Percentiles rank a stretch among this genome's conserved stretches.
Conservation (phyloP, 208 protist species). For the Trypanosoma theileri region DNA sequence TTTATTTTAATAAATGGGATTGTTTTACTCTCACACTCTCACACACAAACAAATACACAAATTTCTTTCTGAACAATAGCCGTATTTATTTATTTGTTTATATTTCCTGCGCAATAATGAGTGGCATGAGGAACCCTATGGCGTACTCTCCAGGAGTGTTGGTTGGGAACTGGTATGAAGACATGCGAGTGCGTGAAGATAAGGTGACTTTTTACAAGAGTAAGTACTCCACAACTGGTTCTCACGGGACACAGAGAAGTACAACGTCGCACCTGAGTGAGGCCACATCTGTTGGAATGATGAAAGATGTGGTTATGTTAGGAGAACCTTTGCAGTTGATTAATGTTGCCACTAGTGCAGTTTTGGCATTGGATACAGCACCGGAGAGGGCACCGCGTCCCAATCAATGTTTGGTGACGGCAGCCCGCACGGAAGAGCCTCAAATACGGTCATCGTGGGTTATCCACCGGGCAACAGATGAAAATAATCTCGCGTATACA, state of each 20-base stretch:
- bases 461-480: slow-evolving; percentile 60
- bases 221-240: slow-evolving; percentile 12
- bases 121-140: slow-evolving; percentile 36
- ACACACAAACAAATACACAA: not conserved
- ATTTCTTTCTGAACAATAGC: slow-evolving; percentile 3
- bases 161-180: slow-evolving; percentile 89
- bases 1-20: no score
- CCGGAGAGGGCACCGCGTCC: slow-evolving; percentile 13
- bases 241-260: not conserved
- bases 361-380: slow-evolving; percentile 58
- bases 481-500: slow-evolving; percentile 72
- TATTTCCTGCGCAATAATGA: slow-evolving; percentile 24
- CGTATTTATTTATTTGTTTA: slow-evolving; percentile 16
- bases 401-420: slow-evolving; percentile 34
- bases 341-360: slow-evolving; percentile 43
- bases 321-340: slow-evolving; percentile 54
- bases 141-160: slow-evolving; percentile 83
- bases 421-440: slow-evolving; percentile 18
- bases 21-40: no score
- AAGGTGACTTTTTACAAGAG: slow-evolving; percentile 64
- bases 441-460: slow-evolving; percentile 76
- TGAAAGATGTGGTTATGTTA: slow-evolving; percentile 42
- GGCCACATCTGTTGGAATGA: slow-evolving; percentile 28
- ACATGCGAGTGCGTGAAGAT: slow-evolving; percentile 70
- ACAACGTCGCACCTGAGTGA: slow-evolving; percentile 32